Conservation (phyloP, 2,329 filamentous ascomycete genomes). For the Aspergillus fumigatiaffinis region DNA sequence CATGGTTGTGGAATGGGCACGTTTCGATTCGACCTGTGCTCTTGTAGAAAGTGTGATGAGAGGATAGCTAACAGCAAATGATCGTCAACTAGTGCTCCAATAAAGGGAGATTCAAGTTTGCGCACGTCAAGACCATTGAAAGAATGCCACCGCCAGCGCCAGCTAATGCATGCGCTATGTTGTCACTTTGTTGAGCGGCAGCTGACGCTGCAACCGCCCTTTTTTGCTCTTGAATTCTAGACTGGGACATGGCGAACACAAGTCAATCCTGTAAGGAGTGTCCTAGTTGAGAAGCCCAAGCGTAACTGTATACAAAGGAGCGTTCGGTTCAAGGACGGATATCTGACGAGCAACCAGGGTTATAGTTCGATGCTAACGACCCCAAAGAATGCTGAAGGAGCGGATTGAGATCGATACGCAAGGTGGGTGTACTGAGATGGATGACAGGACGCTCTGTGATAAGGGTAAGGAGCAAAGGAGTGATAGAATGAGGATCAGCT, state of each 20-base stretch:
- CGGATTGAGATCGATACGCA: background rate
- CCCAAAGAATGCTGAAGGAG: background rate
- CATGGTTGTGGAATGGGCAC: conserved; percentile 78
- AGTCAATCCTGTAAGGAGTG: background rate
- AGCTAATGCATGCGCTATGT: conserved; percentile 90
- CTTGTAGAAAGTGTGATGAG: conserved; percentile 96
- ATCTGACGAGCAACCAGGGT: background rate
- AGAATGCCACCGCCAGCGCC: conserved; percentile 90
- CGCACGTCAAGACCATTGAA: conserved; percentile 90
- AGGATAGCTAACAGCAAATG: conserved; percentile 65
- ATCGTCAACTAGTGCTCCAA: conserved; percentile 7
- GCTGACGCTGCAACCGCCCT: conserved; percentile 51
- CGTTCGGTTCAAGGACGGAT: background rate
- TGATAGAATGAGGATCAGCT: conserved; percentile 8
- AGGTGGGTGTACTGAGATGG: conserved; percentile 2
- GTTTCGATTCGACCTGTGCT: conserved; percentile 95
- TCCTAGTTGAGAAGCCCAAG: background rate
- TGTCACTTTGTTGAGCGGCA: conserved; percentile 81
- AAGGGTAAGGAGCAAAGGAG: conserved; percentile 1
- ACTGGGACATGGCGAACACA: conserved; percentile 36
- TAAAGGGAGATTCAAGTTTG: conserved; percentile 2
- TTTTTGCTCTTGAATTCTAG: conserved; percentile 34
- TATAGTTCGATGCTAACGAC: background rate
- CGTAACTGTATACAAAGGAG: background rate
- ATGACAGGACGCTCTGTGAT: background rate